These are phyloP conservation scores for Cladorrhinum samala DNA, from an alignment of 495 filamentous ascomycete genomes.

Conservation along the genomic window DNA sequence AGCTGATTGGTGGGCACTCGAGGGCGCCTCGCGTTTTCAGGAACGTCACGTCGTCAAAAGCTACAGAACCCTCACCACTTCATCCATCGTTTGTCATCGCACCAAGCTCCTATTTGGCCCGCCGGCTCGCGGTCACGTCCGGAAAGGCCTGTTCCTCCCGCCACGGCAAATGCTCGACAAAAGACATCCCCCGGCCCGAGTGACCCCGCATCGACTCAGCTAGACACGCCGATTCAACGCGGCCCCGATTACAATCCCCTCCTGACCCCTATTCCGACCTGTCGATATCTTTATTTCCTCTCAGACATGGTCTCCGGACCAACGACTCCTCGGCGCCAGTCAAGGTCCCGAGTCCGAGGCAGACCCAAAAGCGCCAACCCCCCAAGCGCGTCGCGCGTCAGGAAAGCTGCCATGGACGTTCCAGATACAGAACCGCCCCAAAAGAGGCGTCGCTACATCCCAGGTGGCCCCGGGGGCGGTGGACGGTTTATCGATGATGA, in stretches of 20 bases:
- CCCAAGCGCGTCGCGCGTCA: conserved; percentile 37
- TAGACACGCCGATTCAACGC: conserved; percentile 8
- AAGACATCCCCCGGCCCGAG: conserved; percentile 11
- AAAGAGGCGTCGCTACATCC: conserved; percentile 57
- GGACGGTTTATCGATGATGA: conserved; percentile 67
- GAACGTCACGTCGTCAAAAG: conserved; percentile 31
- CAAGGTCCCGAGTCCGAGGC: conserved; percentile 37
- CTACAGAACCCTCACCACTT: conserved; percentile 9
- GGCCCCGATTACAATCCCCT: conserved; percentile 2
- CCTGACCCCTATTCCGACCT: not conserved
- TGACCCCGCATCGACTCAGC: conserved; percentile 19
- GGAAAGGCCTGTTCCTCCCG: conserved; percentile 3
- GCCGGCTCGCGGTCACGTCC: conserved; percentile 18
- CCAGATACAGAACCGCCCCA: conserved; percentile 47
- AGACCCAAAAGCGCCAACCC: conserved; percentile 35
- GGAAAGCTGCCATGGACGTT: conserved; percentile 28
- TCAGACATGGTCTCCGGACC: conserved; percentile 37
- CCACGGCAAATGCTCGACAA: conserved; percentile 14
- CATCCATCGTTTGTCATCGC: conserved; percentile 22
- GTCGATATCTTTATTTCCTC: not conserved
- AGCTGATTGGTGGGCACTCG: conserved; percentile 11
- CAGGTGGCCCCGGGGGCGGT: conserved; percentile 74
- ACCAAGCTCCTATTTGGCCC: conserved; percentile 8
- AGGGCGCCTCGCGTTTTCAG: conserved; percentile 26
- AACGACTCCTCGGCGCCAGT: conserved; percentile 35